Evolutionary conservation across 352 stramenopile species (phyloP).

Genomic region (Globisporangium splendens): DNA sequence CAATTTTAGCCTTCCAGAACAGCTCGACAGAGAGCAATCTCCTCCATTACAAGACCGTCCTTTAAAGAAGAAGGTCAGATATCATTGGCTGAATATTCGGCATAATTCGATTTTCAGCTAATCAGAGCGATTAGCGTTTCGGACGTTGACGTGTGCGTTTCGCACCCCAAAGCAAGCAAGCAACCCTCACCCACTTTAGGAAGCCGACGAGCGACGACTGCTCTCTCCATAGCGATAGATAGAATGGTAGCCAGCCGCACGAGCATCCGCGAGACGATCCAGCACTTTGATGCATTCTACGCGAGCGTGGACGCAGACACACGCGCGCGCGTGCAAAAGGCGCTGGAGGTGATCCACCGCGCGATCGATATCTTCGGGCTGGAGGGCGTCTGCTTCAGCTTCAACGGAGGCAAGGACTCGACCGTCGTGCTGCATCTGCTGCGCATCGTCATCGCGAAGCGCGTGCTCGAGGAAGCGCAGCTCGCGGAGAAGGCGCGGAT

Average conservation of each 20-base stretch:
- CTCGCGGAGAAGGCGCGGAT: slow-evolving; percentile 4
- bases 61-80: not conserved
- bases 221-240: not conserved
- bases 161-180: not conserved
- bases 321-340: slow-evolving; percentile 53
- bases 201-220: too few relatives aligned
- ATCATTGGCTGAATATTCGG: not conserved
- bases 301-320: slow-evolving; percentile 35
- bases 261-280: slow-evolving; percentile 21
- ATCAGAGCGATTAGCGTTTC: not conserved
- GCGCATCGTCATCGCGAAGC: slow-evolving; percentile 77
- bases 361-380: slow-evolving; percentile 79
- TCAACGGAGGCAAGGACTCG: slow-evolving; percentile 93
- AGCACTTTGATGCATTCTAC: slow-evolving; percentile 68
- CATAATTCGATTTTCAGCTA: not conserved
- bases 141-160: slow-evolving; percentile 2
- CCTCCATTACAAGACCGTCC: not conserved
- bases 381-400: slow-evolving; percentile 83
- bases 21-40: not conserved
- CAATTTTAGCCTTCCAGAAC: slow-evolving; percentile 4
- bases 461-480: slow-evolving; percentile 43
- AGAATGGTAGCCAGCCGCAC: not conserved
- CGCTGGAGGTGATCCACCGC: slow-evolving; percentile 71
- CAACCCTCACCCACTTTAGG: too few relatives aligned
- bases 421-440: slow-evolving; percentile 90